Evolutionary conservation across 176 grass and related monocot genomes (phyloP).

Genomic region (Zea luxurians): DNA sequence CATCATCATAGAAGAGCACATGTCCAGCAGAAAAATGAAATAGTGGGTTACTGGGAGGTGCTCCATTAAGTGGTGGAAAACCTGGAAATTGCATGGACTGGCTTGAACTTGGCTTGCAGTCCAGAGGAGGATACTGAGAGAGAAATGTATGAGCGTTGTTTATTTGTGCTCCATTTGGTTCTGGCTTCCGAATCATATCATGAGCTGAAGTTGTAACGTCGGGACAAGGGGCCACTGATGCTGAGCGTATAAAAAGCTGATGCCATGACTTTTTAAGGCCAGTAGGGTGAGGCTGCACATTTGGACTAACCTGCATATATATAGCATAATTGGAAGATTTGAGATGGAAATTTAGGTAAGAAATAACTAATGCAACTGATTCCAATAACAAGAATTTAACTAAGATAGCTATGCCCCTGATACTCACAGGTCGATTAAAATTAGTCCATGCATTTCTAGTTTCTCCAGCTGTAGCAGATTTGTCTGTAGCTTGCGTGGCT

Average conservation of each 20-base stretch:
- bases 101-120: constrained; percentile 42
- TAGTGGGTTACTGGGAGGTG: constrained; percentile 16
- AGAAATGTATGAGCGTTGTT: constrained; percentile 51
- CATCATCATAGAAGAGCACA: constrained; percentile 46
- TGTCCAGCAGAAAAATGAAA: constrained; percentile 55
- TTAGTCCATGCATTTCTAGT: constrained; percentile 49
- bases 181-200: constrained; percentile 46
- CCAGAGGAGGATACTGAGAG: constrained; percentile 53
- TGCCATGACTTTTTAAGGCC: constrained; percentile 78
- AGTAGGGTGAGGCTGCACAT: constrained; percentile 54
- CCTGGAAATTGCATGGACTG: constrained; percentile 46
- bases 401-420: constrained; percentile 31
- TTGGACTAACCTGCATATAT: constrained; percentile 69
- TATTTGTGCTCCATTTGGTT: constrained; percentile 44
- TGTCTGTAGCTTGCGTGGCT: constrained; percentile 33
- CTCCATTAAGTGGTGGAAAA: constrained; percentile 44
- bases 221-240: constrained; percentile 62
- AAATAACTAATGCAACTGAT: constrained; percentile 13
- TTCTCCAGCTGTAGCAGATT: constrained; percentile 57
- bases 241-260: constrained; percentile 71
- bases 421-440: constrained; percentile 69
- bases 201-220: constrained; percentile 35
- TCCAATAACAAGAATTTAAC: constrained; percentile 2
- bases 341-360: constrained; percentile 24
- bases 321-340: constrained; percentile 38